Conservation (phyloP, 2,329 filamentous ascomycete genomes). For the Incumbomyces delicatus region DNA sequence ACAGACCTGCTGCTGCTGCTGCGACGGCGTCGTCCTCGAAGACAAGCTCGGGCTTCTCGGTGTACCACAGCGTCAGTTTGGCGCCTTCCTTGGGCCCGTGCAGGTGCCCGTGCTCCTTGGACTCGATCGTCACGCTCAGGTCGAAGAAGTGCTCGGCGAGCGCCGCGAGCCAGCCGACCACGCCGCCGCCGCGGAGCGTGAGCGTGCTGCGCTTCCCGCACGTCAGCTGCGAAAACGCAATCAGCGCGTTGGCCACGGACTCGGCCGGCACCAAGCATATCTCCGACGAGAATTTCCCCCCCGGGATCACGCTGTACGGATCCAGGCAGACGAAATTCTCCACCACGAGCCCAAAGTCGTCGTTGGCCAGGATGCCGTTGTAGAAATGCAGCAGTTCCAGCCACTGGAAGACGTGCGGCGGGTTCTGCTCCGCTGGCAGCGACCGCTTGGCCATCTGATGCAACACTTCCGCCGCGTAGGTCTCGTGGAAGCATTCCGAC, state of each 20-base stretch:
- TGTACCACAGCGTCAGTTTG: constrained; percentile 13
- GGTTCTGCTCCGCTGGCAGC: constrained; percentile 12
- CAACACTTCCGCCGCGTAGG: constrained; percentile 15
- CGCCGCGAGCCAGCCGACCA: constrained; percentile 19
- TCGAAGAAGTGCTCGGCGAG: constrained; percentile 18
- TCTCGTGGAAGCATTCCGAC: constrained; percentile 16
- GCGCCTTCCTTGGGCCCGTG: constrained; percentile 10
- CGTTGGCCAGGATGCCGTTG: constrained; percentile 15
- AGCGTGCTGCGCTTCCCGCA: constrained; percentile 11
- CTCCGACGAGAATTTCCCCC: not conserved
- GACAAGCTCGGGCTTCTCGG: constrained; percentile 10
- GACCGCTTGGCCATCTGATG: constrained; percentile 8
- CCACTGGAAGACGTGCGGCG: constrained; percentile 17
- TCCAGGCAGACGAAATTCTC: constrained; percentile 17
- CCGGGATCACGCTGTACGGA: constrained; percentile 10
- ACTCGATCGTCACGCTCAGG: constrained; percentile 13
- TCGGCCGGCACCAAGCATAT: constrained; percentile 9
- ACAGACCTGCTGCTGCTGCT: not conserved
- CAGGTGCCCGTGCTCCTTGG: constrained; percentile 9
- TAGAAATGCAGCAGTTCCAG: constrained; percentile 11
- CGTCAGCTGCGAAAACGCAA: constrained; percentile 14
- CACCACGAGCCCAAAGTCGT: constrained; percentile 17
- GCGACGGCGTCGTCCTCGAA: not conserved
- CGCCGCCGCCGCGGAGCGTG: constrained; percentile 14
- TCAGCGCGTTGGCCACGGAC: constrained; percentile 11